phyloP scores from a whole-genome alignment of 805 yeast genomes.

The Zygosaccharomyces siamensis region DNA sequence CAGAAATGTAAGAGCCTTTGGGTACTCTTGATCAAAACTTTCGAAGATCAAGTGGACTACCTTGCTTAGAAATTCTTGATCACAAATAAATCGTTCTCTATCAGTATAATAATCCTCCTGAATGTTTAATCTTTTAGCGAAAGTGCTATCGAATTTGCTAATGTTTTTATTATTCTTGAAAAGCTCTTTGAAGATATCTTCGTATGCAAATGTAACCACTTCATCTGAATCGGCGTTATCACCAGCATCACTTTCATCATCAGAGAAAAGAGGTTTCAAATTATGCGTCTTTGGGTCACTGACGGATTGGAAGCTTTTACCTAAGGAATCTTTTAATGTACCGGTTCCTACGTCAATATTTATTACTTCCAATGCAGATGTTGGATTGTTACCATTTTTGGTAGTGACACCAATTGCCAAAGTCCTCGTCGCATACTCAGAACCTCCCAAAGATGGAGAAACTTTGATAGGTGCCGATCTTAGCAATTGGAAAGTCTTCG shows the following conservation, averaged over 20 bases:
- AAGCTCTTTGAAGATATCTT: constrained; percentile 27
- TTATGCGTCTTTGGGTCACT: background rate
- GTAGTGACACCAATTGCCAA: constrained; percentile 32
- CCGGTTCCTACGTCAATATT: constrained; percentile 61
- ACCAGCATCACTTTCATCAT: constrained; percentile 2
- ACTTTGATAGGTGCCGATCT: constrained; percentile 22
- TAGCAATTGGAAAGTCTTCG: constrained; percentile 29
- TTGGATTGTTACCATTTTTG: constrained; percentile 25
- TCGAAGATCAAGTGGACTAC: constrained; percentile 43
- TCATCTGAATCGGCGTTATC: constrained; percentile 13
- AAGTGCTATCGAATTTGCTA: constrained; percentile 31
- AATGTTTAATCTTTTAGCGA: constrained; percentile 33
- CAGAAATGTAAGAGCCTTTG: constrained; percentile 62
- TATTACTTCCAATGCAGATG: constrained; percentile 30
- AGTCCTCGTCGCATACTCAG: constrained; percentile 19
- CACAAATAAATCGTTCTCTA: constrained; percentile 56
- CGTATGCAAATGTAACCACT: constrained; percentile 18
- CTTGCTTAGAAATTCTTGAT: constrained; percentile 47
- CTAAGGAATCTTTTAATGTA: constrained; percentile 62
- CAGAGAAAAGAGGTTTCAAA: constrained; percentile 30
- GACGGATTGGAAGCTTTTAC: constrained; percentile 44
- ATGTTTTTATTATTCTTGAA: constrained; percentile 19
- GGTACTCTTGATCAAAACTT: constrained; percentile 37
- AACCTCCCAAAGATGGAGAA: background rate
- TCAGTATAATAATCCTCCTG: constrained; percentile 54